Conservation (phyloP, 75 land plant species). For the Sequoia sempervirens region DNA sequence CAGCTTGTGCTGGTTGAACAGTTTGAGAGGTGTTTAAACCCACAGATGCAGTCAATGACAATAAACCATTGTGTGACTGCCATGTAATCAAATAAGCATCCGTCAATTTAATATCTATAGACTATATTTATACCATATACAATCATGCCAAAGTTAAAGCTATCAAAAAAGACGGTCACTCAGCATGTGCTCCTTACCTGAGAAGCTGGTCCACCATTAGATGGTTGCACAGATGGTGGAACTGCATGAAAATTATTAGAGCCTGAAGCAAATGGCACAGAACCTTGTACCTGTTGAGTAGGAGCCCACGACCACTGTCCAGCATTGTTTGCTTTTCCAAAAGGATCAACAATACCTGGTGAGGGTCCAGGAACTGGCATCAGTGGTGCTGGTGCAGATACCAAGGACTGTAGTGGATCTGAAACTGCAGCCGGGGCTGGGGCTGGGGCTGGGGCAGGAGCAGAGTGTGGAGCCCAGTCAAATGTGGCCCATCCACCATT, state of each 20-base stretch:
- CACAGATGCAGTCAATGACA: constrained; percentile 14
- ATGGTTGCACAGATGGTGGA: constrained; percentile 15
- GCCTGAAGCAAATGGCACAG: constrained; percentile 13
- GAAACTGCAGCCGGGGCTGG: constrained; percentile 6
- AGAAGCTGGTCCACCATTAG: constrained; percentile 17
- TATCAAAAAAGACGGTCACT: not conserved
- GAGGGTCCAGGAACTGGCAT: constrained; percentile 3
- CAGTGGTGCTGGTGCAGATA: constrained; percentile 9
- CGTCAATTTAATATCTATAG: constrained; percentile 5
- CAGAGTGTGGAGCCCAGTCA: constrained; percentile 41
- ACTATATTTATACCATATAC: not conserved
- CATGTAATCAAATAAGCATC: not conserved
- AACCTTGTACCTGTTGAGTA: constrained; percentile 12
- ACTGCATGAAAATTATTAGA: constrained; percentile 5
- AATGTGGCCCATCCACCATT: constrained; percentile 82
- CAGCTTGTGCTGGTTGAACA: constrained; percentile 16
- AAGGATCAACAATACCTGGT: constrained; percentile 11
- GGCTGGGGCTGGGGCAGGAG: constrained; percentile 22
- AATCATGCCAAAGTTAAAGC: not conserved
- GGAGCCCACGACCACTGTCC: constrained; percentile 24
- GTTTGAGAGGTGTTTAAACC: constrained; percentile 1
- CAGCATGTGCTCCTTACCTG: constrained; percentile 17
- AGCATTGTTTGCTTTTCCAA: constrained; percentile 11
- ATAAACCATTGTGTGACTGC: constrained; percentile 40
- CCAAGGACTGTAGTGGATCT: constrained; percentile 3